These are phyloP conservation scores for Arthrobotrys pseudoclavata DNA, from an alignment of 2,329 filamentous ascomycete genomes.

Conservation along the genomic window DNA sequence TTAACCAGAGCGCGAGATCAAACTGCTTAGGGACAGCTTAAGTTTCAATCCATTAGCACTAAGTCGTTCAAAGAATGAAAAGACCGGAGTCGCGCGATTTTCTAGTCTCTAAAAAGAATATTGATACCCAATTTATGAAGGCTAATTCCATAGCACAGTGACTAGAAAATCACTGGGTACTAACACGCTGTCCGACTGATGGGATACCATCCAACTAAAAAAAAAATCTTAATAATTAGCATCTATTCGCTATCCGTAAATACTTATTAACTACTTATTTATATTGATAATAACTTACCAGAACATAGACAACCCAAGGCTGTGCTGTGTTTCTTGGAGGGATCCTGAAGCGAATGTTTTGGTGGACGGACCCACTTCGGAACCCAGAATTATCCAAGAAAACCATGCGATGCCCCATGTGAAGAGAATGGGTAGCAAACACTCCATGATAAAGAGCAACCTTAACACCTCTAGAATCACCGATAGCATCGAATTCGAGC, in stretches of 20 bases:
- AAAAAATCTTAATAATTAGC: constrained; percentile 13
- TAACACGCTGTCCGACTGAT: constrained; percentile 70
- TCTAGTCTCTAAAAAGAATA: not conserved
- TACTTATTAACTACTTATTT: no score
- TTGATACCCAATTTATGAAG: not conserved
- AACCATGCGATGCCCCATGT: constrained; percentile 74
- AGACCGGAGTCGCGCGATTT: no score
- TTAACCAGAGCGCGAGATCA: no score
- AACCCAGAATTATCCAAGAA: constrained; percentile 71
- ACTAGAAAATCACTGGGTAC: constrained; percentile 28
- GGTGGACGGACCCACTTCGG: constrained; percentile 66
- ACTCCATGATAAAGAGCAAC: constrained; percentile 73
- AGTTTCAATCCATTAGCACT: no score
- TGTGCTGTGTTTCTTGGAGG: constrained; percentile 72
- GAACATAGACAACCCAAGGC: constrained; percentile 73
- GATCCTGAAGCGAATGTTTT: constrained; percentile 71
- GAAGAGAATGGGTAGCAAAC: constrained; percentile 74
- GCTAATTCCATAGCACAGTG: not conserved
- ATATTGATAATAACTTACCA: constrained; percentile 63
- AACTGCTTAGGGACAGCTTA: no score
- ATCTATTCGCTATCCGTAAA: not conserved
- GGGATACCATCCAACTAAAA: constrained; percentile 69
- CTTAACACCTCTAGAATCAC: constrained; percentile 68
- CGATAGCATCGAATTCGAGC: constrained; percentile 69
- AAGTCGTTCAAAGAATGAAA: no score